Evolutionary conservation across 2,329 filamentous ascomycete species (phyloP).

Genomic region (Beauveria sp.): DNA sequence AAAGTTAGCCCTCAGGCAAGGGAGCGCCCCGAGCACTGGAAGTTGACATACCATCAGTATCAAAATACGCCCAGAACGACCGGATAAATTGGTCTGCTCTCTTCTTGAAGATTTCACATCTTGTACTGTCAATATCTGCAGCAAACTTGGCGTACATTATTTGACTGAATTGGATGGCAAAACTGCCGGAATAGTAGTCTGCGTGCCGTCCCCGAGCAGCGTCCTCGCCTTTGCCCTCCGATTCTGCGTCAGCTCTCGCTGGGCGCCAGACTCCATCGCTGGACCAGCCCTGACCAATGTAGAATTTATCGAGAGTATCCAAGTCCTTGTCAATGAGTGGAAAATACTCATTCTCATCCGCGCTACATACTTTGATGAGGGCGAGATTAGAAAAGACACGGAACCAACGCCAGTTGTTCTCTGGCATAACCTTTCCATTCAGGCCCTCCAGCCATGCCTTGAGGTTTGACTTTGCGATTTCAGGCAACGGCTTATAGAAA

Average conservation of each 20-base stretch:
- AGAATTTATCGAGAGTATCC: conserved; percentile 35
- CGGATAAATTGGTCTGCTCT: conserved; percentile 32
- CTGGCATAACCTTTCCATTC: conserved; percentile 36
- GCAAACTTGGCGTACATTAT: conserved; percentile 38
- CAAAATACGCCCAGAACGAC: conserved; percentile 41
- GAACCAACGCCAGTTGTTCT: conserved; percentile 47
- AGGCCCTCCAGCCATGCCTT: conserved; percentile 33
- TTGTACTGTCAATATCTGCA: conserved; percentile 29
- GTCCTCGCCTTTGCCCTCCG: conserved; percentile 11
- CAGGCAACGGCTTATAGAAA: conserved; percentile 24
- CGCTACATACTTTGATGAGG: conserved; percentile 31
- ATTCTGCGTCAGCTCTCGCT: conserved; percentile 13
- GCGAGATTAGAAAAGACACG: conserved; percentile 42
- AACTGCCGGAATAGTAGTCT: conserved; percentile 47
- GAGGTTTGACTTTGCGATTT: conserved; percentile 27
- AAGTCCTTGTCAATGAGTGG: conserved; percentile 33
- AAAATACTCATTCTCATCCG: conserved; percentile 25
- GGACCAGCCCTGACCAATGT: conserved; percentile 38
- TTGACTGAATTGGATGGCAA: conserved; percentile 45
- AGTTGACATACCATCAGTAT: conserved; percentile 29
- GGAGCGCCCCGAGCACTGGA: neutral
- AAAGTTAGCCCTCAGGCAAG: neutral
- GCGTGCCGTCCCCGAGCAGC: conserved; percentile 28
- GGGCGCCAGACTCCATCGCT: conserved; percentile 36
- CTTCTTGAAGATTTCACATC: conserved; percentile 28